A percentile compares a stretch with the other conserved stretches of the same genome.
Evolutionary conservation across 2,329 filamentous ascomycete species (phyloP).

Genomic region (Aspergillus aculeatus): DNA sequence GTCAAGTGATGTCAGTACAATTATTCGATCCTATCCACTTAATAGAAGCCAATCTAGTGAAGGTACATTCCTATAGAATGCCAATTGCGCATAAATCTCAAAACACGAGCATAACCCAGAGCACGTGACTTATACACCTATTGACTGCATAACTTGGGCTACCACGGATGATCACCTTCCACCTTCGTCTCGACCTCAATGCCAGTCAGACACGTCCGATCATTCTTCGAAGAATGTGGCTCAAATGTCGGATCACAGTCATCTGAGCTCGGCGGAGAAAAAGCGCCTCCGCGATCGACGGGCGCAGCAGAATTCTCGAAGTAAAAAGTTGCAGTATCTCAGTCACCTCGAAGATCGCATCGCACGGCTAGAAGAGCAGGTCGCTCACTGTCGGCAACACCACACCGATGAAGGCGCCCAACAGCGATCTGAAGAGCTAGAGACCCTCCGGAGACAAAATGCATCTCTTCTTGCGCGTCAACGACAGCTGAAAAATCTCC

Average conservation of each 20-base stretch:
- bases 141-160: too few relatives aligned
- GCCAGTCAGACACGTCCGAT: too few relatives aligned
- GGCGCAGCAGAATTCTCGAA: constrained; percentile 28
- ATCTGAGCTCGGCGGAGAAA: not conserved
- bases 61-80: too few relatives aligned
- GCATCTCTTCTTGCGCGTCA: constrained; percentile 21
- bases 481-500: constrained; percentile 15
- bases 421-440: constrained; percentile 21
- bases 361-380: constrained; percentile 20
- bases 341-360: constrained; percentile 19
- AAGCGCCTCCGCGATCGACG: constrained; percentile 29
- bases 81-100: too few relatives aligned
- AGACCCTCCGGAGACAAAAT: constrained; percentile 24
- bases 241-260: not conserved
- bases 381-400: constrained; percentile 25
- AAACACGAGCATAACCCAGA: too few relatives aligned
- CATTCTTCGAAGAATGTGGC: not conserved
- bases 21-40: too few relatives aligned
- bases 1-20: too few relatives aligned
- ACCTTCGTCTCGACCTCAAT: too few relatives aligned
- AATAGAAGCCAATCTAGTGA: too few relatives aligned
- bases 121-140: too few relatives aligned
- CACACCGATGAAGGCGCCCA: constrained; percentile 22
- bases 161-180: too few relatives aligned
- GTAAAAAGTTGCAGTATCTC: constrained; percentile 23